Conservation (phyloP, 306 rosid genomes). For the Erythrophleum fordii region DNA sequence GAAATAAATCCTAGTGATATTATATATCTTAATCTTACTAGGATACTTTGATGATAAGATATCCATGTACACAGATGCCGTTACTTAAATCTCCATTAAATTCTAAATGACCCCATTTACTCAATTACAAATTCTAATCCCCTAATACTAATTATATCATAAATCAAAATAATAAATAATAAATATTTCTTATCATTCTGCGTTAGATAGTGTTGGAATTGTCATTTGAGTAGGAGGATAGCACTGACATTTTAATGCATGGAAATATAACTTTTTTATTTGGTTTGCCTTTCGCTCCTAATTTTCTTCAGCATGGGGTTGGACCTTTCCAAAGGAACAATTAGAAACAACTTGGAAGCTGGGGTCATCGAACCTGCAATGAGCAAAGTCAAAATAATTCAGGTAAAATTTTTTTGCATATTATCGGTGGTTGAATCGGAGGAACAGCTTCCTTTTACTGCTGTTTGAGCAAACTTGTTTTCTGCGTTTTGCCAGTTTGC, state of each 20-base stretch:
- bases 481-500: conserved; percentile 82
- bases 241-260: not conserved
- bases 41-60: too few species aligned
- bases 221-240: not conserved
- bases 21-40: too few species aligned
- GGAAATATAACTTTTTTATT: not conserved
- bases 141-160: too few species aligned
- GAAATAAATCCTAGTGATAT: too few species aligned
- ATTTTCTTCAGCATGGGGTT: conserved; percentile 75
- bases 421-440: not conserved
- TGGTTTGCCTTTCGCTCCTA: not conserved
- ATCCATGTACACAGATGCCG: too few species aligned
- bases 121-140: too few species aligned
- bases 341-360: conserved; percentile 90
- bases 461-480: not conserved
- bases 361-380: conserved; percentile 97
- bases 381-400: conserved; percentile 94
- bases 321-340: conserved; percentile 70
- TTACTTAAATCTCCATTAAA: too few species aligned
- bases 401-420: conserved; percentile 47
- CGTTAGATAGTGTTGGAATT: too few species aligned
- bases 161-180: too few species aligned
- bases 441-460: conserved; percentile 26
- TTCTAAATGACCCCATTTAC: too few species aligned
- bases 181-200: too few species aligned